Evolutionary conservation across 495 filamentous ascomycete genomes (phyloP).

Genomic region (Podospora anserina): DNA sequence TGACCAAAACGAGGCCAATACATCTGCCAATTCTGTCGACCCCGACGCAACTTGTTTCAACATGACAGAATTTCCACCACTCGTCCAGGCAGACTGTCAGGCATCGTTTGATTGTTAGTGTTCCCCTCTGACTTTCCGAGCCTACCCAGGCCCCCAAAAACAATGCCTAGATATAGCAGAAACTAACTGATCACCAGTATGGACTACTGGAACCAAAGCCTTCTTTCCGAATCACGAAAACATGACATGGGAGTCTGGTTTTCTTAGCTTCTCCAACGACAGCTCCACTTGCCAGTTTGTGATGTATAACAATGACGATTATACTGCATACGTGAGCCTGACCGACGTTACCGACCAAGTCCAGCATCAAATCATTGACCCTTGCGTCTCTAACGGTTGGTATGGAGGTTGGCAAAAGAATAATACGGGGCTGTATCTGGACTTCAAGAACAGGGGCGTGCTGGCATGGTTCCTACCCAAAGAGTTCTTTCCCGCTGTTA

Average conservation of each 20-base stretch:
- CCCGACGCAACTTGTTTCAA: not conserved
- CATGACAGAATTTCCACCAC: not conserved
- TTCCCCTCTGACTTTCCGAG: no score
- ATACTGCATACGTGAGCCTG: no score
- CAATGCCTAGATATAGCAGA: no score
- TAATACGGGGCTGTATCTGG: not conserved
- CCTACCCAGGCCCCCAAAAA: not conserved
- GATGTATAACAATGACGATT: not conserved
- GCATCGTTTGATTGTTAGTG: not conserved
- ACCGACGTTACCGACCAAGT: not conserved
- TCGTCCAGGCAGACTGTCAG: not conserved
- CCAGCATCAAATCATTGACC: not conserved
- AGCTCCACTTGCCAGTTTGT: not conserved
- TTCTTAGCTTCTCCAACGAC: no score
- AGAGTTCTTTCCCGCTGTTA: not conserved
- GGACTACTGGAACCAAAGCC: not conserved
- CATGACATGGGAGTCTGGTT: not conserved
- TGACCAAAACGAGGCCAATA: not conserved
- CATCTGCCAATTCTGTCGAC: not conserved
- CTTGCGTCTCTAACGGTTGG: not conserved
- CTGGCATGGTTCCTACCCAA: not conserved
- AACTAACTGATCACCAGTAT: not conserved
- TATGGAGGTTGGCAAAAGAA: not conserved
- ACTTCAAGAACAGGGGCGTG: not conserved
- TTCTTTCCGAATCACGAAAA: not conserved